Evolutionary conservation across 257 asterid genomes (phyloP), one percentile per base, ranked within the genome.

Genomic region (Primulina tabacum): DNA sequence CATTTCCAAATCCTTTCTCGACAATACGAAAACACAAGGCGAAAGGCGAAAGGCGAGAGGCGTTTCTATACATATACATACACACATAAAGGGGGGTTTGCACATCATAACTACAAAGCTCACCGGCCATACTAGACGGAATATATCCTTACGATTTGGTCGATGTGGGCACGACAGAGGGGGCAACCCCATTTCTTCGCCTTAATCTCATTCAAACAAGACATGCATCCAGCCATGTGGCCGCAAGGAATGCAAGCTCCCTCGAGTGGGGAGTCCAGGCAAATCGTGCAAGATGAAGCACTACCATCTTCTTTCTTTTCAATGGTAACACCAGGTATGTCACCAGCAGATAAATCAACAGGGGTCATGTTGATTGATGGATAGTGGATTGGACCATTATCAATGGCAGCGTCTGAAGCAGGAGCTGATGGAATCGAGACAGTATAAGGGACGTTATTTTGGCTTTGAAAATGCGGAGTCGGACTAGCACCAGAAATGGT

Each of bases 201-300:
- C 72, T 84, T 81, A 56, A 89, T 78, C 63, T 92, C 98, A 34
- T 76, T 85, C 82, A 92, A 80, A 78, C 98, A 92, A 11, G 85
- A 71, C 96, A 89, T 86, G 88, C 98, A 89, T 34, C 98, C 98
- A 3, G 88, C 96, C 96, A 92, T 84, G 81, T 92, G 98, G 11
- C 98, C 98, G 68, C 98, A 92, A 0, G 98, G 98, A 66, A 92
- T 58, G 61, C 98, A 92, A 72, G 95, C 98, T 69, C 94, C 98
- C 84, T 89, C 96, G 4, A 85, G 76, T 1, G 96, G 88, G 28
- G 90, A 87, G 64, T 92, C 96, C 65, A 92, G 79, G 73, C 98
- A 92, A 74, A 89, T 85, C 3, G 88, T 80, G 74, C 98, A 92
- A 60, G 83, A 85, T 8, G 95, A 74, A 68, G 76, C 64, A n/a